Percentiles rank a stretch among this genome's conserved stretches.
Conservation (phyloP, 2,329 filamentous ascomycete species). For the Dactylellina parvicollis region DNA sequence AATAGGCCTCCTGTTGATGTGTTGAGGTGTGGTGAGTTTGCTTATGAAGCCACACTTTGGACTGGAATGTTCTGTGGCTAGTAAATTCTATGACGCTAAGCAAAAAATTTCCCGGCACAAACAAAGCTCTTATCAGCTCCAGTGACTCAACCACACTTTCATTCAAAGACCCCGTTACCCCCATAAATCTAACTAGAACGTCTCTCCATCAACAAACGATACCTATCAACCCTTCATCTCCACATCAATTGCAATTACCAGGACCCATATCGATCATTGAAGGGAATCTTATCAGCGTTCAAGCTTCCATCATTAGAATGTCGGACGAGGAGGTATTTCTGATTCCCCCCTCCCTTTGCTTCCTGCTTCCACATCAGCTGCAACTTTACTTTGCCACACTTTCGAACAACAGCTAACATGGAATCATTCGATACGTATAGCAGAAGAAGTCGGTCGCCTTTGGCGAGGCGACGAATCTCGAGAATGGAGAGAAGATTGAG, state of each 20-base stretch:
- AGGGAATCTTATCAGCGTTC: not conserved
- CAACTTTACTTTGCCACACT: slow-evolving; percentile 10
- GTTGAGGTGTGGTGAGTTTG: not conserved
- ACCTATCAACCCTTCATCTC: not conserved
- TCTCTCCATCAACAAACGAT: not conserved
- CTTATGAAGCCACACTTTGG: slow-evolving; percentile 22
- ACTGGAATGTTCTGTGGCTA: slow-evolving; percentile 28
- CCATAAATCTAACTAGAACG: not conserved
- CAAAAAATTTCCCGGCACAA: slow-evolving; percentile 52
- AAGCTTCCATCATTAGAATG: slow-evolving; percentile 26
- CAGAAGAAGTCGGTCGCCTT: slow-evolving; percentile 53
- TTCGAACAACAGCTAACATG: not conserved
- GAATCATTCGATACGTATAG: not conserved
- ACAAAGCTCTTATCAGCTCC: slow-evolving; percentile 53
- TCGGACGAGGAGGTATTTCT: slow-evolving; percentile 49
- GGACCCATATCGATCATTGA: not conserved
- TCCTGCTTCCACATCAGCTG: not conserved
- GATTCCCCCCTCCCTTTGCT: not conserved
- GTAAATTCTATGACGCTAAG: slow-evolving; percentile 35
- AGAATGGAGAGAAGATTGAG: slow-evolving; percentile 48
- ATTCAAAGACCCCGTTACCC: slow-evolving; percentile 13
- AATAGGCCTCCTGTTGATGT: not conserved
- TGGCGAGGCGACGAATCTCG: slow-evolving; percentile 47
- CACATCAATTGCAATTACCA: slow-evolving; percentile 27
- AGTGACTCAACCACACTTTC: slow-evolving; percentile 46